A percentile compares a stretch with the other conserved stretches of the same genome.
Conservation (phyloP, 192 early-diverging fungal genomes). For the Spizellomyces sp. region DNA sequence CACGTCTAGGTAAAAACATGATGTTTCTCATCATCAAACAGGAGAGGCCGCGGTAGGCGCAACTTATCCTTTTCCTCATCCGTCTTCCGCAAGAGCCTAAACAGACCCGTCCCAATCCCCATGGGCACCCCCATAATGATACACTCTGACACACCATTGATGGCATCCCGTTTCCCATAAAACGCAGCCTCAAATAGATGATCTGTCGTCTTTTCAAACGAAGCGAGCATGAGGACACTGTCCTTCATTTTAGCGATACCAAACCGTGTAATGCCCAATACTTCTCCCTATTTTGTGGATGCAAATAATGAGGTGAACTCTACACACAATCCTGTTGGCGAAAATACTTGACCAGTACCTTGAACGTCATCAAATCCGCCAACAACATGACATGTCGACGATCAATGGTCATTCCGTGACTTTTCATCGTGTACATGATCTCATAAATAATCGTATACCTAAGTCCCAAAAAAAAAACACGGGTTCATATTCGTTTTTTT, state of each 20-base stretch:
- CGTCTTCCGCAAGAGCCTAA: conserved; percentile 68
- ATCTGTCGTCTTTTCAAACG: conserved; percentile 99
- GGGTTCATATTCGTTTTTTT: no score
- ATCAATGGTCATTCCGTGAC: conserved; percentile 94
- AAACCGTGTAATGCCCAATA: conserved; percentile 97
- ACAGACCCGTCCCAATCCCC: conserved; percentile 94
- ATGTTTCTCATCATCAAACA: neutral
- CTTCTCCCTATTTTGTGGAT: conserved; percentile 71
- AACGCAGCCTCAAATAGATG: conserved; percentile 98
- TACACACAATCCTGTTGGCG: neutral
- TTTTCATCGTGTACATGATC: conserved; percentile 81
- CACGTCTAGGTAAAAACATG: no score
- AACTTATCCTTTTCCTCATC: conserved; percentile 7
- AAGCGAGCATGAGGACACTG: conserved; percentile 97
- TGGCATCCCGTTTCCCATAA: conserved; percentile 90
- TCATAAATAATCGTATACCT: conserved; percentile 82
- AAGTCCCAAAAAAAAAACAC: conserved; percentile 32
- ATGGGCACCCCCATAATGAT: conserved; percentile 99
- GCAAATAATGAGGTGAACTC: conserved; percentile 12
- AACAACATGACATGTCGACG: conserved; percentile 94
- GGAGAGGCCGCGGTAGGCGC: neutral
- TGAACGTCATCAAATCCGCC: conserved; percentile 97
- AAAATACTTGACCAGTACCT: conserved; percentile 50
- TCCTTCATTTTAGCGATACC: conserved; percentile 99
- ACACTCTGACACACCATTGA: conserved; percentile 96